Evolutionary conservation across 768 basidiomycete genomes (phyloP), one percentile per base, ranked within the genome.

Genomic region (Rhodosporidiobolus sp.): DNA sequence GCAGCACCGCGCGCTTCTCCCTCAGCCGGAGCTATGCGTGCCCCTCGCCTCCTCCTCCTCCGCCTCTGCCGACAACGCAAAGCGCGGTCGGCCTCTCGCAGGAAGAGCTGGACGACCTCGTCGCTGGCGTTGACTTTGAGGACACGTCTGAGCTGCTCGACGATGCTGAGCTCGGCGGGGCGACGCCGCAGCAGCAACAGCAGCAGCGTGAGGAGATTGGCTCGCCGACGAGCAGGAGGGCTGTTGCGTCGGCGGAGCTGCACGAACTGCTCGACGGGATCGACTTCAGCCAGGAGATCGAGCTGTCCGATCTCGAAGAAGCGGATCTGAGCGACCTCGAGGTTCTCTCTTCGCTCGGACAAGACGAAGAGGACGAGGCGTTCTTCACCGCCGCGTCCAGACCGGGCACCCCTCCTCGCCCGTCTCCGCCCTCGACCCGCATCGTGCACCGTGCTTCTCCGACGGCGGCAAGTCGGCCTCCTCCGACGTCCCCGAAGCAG

Each of bases 61-160:
- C 46, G 50, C 48, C 26, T 49, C 34, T 20, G 56, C n/a, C n/a
- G 6, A 43, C 14, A 34, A 46, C 50, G 22, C 16, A 43, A 32
- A 34, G 20, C 32, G 38, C 38, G 38, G 38, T 43, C 14, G 6
- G 32, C 20, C 59, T 63, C 3, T 38, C 67, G 49, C 45, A 54
- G 55, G 34, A n/a, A 3, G 64, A 74, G 49, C 49, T 73, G 22
- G 59, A 69, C 24, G 45, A 38, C 19, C 60, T 73, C 11, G 34
- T 73, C 53, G 46, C 10, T 10, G 70, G 61, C 4, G 35, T 72
- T 49, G 65, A 72, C 56, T 72, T 67, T 14, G 70, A 53, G 17
- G 70, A 67, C 14, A 30, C 43, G 26, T 34, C 45, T 7, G 32
- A n/a, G 28, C 52, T 43, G 32, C 30, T 28, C 20, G 59, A 61